phyloP scores from a whole-genome alignment of 495 filamentous ascomycete species.

The Apodospora peruviana region DNA sequence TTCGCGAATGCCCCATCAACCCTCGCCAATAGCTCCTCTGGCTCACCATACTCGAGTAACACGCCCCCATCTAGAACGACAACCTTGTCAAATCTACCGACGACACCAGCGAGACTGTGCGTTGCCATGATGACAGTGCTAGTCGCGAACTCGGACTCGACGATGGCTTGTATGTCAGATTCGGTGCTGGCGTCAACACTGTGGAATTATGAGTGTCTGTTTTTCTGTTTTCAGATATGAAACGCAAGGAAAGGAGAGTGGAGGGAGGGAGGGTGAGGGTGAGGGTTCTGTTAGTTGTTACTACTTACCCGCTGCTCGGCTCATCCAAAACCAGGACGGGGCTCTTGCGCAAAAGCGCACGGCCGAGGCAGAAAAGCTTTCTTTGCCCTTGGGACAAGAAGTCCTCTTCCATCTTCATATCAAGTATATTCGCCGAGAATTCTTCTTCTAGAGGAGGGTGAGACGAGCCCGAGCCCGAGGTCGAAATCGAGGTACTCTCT shows the following conservation, averaged over 20 bases:
- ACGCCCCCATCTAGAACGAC: not conserved
- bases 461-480: too few species aligned
- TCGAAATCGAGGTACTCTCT: not conserved
- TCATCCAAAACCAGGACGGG: not conserved
- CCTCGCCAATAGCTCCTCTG: not conserved
- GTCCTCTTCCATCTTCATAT: not conserved
- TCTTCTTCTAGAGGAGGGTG: too few species aligned
- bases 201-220: not conserved
- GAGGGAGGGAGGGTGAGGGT: not conserved
- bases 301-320: not conserved
- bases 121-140: not conserved
- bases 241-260: not conserved
- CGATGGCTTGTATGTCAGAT: not conserved
- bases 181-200: not conserved
- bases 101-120: not conserved
- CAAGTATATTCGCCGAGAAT: not conserved
- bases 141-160: not conserved
- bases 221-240: not conserved
- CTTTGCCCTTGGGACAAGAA: not conserved
- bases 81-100: not conserved
- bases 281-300: too few species aligned
- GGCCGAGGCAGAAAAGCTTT: not conserved
- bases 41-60: not conserved
- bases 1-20: not conserved
- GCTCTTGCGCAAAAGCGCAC: not conserved